Percentiles rank a stretch among this genome's conserved stretches.
Evolutionary conservation across 2,329 filamentous ascomycete species (phyloP).

Genomic region (Alternaria sp.): DNA sequence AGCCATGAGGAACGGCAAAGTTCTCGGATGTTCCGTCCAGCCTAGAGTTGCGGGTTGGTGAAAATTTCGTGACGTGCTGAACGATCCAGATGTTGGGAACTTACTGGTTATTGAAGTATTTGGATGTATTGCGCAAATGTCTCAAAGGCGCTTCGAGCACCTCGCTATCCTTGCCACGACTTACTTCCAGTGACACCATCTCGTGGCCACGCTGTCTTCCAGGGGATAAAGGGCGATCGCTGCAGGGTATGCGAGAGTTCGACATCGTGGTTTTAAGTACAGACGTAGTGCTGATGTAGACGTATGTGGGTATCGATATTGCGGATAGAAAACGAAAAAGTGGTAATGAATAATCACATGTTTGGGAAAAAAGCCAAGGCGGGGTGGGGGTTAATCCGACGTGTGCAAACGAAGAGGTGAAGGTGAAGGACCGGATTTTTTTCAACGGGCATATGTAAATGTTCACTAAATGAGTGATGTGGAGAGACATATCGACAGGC

Average conservation of each 20-base stretch:
- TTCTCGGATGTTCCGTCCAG: neutral
- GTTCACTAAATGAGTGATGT: neutral
- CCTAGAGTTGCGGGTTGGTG: neutral
- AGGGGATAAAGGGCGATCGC: too few species aligned
- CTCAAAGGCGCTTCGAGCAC: neutral
- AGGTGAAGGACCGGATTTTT: neutral
- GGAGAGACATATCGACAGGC: neutral
- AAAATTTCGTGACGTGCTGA: too few species aligned
- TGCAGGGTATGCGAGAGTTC: neutral
- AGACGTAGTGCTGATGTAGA: neutral
- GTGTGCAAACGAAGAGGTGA: constrained; percentile 4
- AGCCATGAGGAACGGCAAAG: neutral
- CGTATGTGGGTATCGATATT: too few species aligned
- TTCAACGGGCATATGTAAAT: neutral
- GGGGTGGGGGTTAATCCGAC: neutral
- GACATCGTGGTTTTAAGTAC: neutral
- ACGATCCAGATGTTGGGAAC: neutral
- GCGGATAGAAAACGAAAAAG: neutral
- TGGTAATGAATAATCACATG: neutral
- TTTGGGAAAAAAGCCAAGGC: neutral
- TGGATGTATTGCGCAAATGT: neutral
- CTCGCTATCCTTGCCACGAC: neutral
- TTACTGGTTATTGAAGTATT: neutral
- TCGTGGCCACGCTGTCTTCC: neutral
- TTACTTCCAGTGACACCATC: neutral